Percentiles rank a stretch among this genome's conserved stretches.
Conservation (phyloP, 768 basidiomycete genomes). For the Xerocomus spinulosus region DNA sequence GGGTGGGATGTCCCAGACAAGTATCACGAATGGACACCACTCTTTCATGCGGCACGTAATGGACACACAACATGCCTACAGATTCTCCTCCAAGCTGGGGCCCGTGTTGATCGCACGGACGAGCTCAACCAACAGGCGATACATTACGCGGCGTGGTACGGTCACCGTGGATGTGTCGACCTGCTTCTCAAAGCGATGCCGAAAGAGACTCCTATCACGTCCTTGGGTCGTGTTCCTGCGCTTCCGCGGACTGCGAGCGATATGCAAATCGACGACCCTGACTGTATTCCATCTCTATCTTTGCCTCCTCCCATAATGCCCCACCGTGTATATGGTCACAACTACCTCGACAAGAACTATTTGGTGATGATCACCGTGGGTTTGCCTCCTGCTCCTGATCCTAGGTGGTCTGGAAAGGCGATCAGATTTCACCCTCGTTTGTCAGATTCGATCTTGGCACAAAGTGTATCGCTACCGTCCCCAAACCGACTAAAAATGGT, state of each 20-base stretch:
- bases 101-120: slow-evolving; percentile 70
- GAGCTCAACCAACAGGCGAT: slow-evolving; percentile 81
- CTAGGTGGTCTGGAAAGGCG: slow-evolving; percentile 36
- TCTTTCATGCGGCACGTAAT: slow-evolving; percentile 91
- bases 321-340: slow-evolving; percentile 95
- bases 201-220: slow-evolving; percentile 12
- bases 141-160: slow-evolving; percentile 97
- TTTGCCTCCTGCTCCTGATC: slow-evolving; percentile 35
- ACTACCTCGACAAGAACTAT: slow-evolving; percentile 81
- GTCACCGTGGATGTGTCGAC: slow-evolving; percentile 66
- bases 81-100: slow-evolving; percentile 76
- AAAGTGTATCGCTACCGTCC: slow-evolving; percentile 63
- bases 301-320: slow-evolving; percentile 98
- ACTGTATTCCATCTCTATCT: slow-evolving; percentile 90
- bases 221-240: slow-evolving; percentile 16
- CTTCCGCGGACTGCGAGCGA: slow-evolving; percentile 28
- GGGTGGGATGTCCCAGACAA: slow-evolving; percentile 90
- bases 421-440: slow-evolving; percentile 73
- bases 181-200: slow-evolving; percentile 47
- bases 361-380: slow-evolving; percentile 87
- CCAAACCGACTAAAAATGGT: slow-evolving; percentile 87
- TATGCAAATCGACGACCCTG: slow-evolving; percentile 63
- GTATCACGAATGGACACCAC: slow-evolving; percentile 97
- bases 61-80: slow-evolving; percentile 71
- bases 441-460: slow-evolving; percentile 62